phyloP scores from a whole-genome alignment of 2,329 filamentous ascomycete species.

The Scedosporium dehoogii region DNA sequence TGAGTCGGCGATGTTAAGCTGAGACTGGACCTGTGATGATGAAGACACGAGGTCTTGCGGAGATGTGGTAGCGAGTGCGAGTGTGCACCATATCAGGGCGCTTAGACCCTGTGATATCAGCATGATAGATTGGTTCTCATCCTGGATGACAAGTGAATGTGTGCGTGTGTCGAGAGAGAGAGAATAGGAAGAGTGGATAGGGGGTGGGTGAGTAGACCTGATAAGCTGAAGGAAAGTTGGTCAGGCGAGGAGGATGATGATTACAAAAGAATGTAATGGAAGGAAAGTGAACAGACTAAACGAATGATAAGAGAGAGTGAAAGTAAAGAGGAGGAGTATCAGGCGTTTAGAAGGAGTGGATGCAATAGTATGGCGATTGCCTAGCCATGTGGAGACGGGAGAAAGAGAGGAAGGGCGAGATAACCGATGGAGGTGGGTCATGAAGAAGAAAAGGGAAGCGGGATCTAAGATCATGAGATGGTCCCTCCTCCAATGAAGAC shows the following conservation, averaged over 20 bases:
- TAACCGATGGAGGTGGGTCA: background rate
- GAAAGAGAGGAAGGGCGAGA: background rate
- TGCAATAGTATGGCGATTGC: background rate
- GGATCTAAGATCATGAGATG: slow-evolving; percentile 4
- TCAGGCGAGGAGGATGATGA: background rate
- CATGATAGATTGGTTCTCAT: slow-evolving; percentile 2
- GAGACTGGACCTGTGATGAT: background rate
- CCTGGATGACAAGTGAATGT: background rate
- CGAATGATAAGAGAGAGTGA: background rate
- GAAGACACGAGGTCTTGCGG: background rate
- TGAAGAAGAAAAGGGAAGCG: background rate
- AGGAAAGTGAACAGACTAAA: background rate
- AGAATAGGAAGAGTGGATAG: background rate
- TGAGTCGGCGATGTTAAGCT: background rate
- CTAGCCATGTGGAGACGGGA: background rate
- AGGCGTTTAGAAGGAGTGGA: background rate
- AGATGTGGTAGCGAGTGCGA: slow-evolving; percentile 1
- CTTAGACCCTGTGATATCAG: slow-evolving; percentile 2
- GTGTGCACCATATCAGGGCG: slow-evolving; percentile 3
- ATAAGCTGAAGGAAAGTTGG: background rate
- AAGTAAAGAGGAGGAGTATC: background rate
- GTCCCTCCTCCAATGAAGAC: background rate
- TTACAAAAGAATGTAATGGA: background rate
- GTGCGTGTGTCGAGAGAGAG: background rate
- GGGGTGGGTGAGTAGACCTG: background rate